Evolutionary conservation across 73 alveolate species (phyloP).

Genomic region (Paramecium caudatum): DNA sequence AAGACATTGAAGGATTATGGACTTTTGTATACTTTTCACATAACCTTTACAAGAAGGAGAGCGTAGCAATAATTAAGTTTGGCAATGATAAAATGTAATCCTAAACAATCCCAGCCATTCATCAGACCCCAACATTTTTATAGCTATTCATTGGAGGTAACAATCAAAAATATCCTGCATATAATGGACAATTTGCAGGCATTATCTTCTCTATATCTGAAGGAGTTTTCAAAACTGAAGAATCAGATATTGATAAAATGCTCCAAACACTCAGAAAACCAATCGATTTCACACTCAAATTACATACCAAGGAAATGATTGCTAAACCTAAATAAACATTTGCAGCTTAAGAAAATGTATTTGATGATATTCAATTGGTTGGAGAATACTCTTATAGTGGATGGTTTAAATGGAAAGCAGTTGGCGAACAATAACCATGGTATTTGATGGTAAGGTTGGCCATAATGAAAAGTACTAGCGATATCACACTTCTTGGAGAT

Average conservation of each 20-base stretch:
- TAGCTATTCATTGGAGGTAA: constrained; percentile 31
- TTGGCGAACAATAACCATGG: constrained; percentile 31
- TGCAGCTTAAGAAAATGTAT: constrained; percentile 12
- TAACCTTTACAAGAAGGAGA: constrained; percentile 3
- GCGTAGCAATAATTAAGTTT: constrained; percentile 52
- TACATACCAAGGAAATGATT: not conserved
- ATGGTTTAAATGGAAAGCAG: constrained; percentile 59
- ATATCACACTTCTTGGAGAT: constrained; percentile 44
- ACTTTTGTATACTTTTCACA: constrained; percentile 51
- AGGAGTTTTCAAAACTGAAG: constrained; percentile 7
- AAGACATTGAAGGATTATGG: constrained; percentile 73
- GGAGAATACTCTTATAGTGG: constrained; percentile 67
- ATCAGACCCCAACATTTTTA: not conserved
- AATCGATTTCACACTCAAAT: constrained; percentile 17
- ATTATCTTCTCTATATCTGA: not conserved
- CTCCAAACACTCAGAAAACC: constrained; percentile 53
- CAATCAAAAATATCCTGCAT: constrained; percentile 22
- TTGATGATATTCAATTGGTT: constrained; percentile 21
- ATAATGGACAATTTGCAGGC: constrained; percentile 55
- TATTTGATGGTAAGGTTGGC: constrained; percentile 56
- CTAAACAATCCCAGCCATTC: constrained; percentile 38
- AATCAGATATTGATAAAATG: not conserved
- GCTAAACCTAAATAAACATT: not conserved
- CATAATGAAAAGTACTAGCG: not conserved
- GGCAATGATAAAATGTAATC: constrained; percentile 1